Evolutionary conservation across 331 rosid species (phyloP), one percentile per base, ranked within the genome.

Genomic region (Telfairia occidentalis): DNA sequence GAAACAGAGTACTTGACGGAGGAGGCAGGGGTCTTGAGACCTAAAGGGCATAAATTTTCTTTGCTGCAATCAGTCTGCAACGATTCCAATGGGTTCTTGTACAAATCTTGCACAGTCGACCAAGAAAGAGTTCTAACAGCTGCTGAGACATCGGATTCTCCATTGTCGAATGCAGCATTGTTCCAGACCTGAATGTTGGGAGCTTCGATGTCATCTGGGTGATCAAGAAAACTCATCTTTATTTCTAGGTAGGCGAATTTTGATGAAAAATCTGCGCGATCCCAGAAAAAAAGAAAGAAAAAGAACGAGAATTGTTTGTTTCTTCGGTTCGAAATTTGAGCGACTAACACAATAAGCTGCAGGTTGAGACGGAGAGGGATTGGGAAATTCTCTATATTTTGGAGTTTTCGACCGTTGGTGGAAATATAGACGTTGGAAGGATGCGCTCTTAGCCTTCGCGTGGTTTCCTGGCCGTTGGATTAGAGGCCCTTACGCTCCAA

Each of bases 131-230:
- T 37, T 54, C 87, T 83, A 24, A 73, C 48, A 7, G 82, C 9
- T 13, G 79, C 43, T 2, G 73, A 54, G 2, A 70, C 80, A 32
- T 75, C 82, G 10, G 69, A 63, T 37, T 82, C 85, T 13, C 84
- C 89, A 15, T 73, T 79, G 83, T 89, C 97, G 79, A 91, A 94
- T 9, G 96, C 91, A 28, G 96, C 97, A 74, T 94, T 94, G 82
- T 87, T 84, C 97, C 97, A 94, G 9, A 94, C 82, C 52, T 89
- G 96, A 81, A 94, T 81, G 48, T 89, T 85, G 8, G 86, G 82
- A 8, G 80, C 80, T 73, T 76, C 78, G 43, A 83, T 81, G 78
- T 81, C 77, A 59, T 89, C 90, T 38, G 86, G 80, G 73, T 70
- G 70, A n/a, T 86, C 85, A 54, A 87, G 81, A 84, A 82, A 53